Base-by-base conservation (phyloP, 345 rosid species). In the Gossypium stocksii region DNA sequence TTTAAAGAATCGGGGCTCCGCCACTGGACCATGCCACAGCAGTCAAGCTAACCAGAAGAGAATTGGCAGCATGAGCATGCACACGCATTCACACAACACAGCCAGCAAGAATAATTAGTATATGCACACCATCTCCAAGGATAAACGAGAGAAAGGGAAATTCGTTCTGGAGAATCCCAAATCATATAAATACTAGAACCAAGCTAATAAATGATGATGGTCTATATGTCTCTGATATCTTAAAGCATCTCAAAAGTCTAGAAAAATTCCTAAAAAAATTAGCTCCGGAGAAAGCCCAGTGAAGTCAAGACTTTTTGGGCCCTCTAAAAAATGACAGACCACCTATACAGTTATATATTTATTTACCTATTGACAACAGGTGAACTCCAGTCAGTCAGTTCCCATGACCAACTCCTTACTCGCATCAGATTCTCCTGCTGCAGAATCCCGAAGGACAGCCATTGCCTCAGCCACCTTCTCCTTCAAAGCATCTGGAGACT, bases 391-490 rank as follows among this genome's bases (percentile, higher is more conserved):
- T 77, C 84, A 68, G 59, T 81, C 71, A 79, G 59, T 22, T 75
- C 45, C 77, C 76, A 38, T 1, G 82, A 69, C 49, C 45, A 82
- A 78, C 71, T 86, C 82, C 34, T 86, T 89, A 25, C 75, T 81
- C 1, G 75, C 77, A 46, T 76, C 70, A 3, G 88, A 52, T 60
- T 59, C 77, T 48, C 75, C 72, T 12, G 81, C 59, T 15, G 59
- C 75, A 60, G 87, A 80, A 67, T 83, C 81, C 29, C 75, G 79
- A 57, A 91, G 90, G 34, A 89, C 93, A 63, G 83, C 86, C 82
- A 90, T 69, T 17, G 98, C 98, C 65, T 91, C 91, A 0, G 83
- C 83, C 43, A 91, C 92, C 82, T 90, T 93, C 20, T 79, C 83
- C 82, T 76, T 87, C 17, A 91, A 83, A 48, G 92, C 93, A 74